Evolutionary conservation across 1,284 basidiomycete genomes (phyloP).

Genomic region (Termitomyces sp.): DNA sequence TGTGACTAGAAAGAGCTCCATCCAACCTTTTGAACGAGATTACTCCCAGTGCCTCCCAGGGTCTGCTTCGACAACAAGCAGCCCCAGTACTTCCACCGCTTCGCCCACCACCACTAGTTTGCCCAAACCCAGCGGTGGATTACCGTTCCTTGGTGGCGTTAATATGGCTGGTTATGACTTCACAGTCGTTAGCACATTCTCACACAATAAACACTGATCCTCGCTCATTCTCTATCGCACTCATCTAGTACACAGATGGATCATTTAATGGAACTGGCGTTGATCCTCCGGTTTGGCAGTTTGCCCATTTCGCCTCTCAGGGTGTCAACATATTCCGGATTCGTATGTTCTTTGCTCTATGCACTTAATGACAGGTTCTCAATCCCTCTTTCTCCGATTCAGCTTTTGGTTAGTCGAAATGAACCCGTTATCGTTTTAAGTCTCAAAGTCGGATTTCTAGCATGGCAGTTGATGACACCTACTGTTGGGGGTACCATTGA

Average conservation of each 20-base stretch:
- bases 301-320: constrained; percentile 39
- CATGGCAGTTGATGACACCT: constrained; percentile 50
- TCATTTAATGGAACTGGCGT: constrained; percentile 13
- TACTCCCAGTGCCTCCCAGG: constrained; percentile 25
- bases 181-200: constrained; percentile 13
- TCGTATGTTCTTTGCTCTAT: constrained; percentile 22
- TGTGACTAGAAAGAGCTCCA: neutral
- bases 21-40: constrained; percentile 11
- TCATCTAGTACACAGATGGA: constrained; percentile 34
- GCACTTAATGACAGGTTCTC: neutral
- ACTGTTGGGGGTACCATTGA: constrained; percentile 43
- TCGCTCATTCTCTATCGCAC: neutral
- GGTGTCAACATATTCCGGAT: constrained; percentile 46
- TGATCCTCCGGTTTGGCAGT: constrained; percentile 36
- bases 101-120: constrained; percentile 3
- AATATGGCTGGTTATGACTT: constrained; percentile 36
- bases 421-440: neutral
- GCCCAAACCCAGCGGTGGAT: constrained; percentile 12
- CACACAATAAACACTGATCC: neutral
- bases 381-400: neutral
- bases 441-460: constrained; percentile 19
- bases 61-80: constrained; percentile 10
- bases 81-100: constrained; percentile 12
- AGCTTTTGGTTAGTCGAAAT: constrained; percentile 11
- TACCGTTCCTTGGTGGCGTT: constrained; percentile 35